Conservation (phyloP, 2,329 filamentous ascomycete genomes). For the Macroventuria anomochaeta region DNA sequence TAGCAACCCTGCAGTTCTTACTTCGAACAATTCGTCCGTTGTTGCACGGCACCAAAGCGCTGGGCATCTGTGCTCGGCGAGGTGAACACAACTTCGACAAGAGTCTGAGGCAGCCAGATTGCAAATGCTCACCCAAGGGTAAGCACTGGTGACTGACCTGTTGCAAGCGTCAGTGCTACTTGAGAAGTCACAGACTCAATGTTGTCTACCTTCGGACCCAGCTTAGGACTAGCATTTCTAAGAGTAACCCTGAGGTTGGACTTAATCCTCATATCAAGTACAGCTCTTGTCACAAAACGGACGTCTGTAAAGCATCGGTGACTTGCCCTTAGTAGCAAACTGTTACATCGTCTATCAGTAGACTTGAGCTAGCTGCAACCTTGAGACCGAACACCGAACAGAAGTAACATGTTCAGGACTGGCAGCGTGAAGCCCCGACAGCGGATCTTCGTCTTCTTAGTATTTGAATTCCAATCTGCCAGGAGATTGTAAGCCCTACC, state of each 20-base stretch:
- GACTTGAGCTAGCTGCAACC: not conserved
- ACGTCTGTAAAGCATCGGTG: too few species aligned
- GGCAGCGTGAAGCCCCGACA: not conserved
- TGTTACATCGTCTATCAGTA: not conserved
- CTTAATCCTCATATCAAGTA: not conserved
- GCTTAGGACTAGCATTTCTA: too few species aligned
- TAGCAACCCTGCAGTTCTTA: not conserved
- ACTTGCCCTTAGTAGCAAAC: not conserved
- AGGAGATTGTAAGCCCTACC: not conserved
- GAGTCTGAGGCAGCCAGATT: not conserved
- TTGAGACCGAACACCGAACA: not conserved
- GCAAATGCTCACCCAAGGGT: not conserved
- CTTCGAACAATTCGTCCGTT: constrained; percentile 8
- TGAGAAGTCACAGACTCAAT: not conserved
- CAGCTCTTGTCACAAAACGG: not conserved
- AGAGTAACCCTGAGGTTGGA: not conserved
- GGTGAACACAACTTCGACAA: not conserved
- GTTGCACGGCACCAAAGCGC: constrained; percentile 1
- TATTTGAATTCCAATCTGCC: not conserved
- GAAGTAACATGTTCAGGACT: not conserved
- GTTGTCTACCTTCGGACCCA: not conserved
- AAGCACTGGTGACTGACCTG: not conserved
- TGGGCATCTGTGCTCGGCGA: constrained; percentile 2
- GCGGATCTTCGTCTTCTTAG: not conserved
- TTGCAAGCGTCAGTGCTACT: not conserved